A percentile compares a stretch with the other conserved stretches of the same genome.
These are phyloP conservation scores for Zoysia pacifica DNA, from an alignment of 176 grass and related monocot species.

Conservation along the genomic window DNA sequence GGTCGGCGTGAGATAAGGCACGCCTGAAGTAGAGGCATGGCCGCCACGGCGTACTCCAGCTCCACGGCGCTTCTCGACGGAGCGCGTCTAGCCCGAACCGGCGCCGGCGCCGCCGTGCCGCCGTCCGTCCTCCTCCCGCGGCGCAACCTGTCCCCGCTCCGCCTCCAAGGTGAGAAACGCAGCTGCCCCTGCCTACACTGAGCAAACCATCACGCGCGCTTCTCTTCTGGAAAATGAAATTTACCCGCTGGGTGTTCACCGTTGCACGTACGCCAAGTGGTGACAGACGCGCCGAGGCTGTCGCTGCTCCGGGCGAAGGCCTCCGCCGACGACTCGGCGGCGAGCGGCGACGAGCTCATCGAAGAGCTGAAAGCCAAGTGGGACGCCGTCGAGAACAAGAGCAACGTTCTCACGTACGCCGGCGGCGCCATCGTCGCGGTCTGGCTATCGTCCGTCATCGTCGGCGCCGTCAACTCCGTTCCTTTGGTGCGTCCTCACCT, in stretches of 20 bases:
- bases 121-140: constrained; percentile 31
- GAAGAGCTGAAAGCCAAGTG: constrained; percentile 82
- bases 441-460: constrained; percentile 78
- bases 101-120: constrained; percentile 9
- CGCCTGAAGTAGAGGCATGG: constrained; percentile 14
- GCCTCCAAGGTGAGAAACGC: constrained; percentile 28
- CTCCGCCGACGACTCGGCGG: constrained; percentile 56
- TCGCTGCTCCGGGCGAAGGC: constrained; percentile 54
- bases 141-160: constrained; percentile 36
- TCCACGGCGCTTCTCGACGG: constrained; percentile 60
- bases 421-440: constrained; percentile 68
- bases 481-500: constrained; percentile 55
- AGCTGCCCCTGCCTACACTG: neutral
- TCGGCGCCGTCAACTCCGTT: constrained; percentile 84
- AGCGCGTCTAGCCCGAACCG: constrained; percentile 40
- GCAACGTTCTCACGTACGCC: constrained; percentile 78
- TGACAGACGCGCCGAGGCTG: constrained; percentile 52
- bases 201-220: neutral
- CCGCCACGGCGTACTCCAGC: constrained; percentile 62
- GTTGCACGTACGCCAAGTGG: neutral
- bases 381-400: constrained; percentile 91
- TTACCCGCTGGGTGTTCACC: neutral
- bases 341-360: constrained; percentile 60
- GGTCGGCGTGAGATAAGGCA: neutral
- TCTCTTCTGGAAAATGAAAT: neutral